Base-by-base conservation (phyloP, 495 filamentous ascomycete species). In the Cryomyces antarcticus region DNA sequence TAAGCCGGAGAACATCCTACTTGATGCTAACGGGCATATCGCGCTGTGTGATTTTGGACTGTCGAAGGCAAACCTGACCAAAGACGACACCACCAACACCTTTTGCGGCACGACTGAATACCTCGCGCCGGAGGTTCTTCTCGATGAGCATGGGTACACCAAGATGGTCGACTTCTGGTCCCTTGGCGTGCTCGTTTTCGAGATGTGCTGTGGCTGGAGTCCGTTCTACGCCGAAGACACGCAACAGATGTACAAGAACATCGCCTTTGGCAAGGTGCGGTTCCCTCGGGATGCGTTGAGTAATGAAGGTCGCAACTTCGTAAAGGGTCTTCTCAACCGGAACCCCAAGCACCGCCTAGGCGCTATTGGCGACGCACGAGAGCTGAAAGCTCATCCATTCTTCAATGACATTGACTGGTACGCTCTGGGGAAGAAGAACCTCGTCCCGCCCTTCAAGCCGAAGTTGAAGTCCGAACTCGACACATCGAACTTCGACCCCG, bases 101-200 rank as follows among this genome's bases (percentile, higher is more conserved):
- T 99, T 99, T 60, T 96, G 89, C 55, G 89, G 89, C 42, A 99
- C 89, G 4, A 96, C 89, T 7, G 89, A 99, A 56, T 99, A 97
- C 56, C 70, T 97, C 11, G 89, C 89, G 1, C 89, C 89, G 0
- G 89, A 97, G 54, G 89, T 97, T 2, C 68, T 97, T 35, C 66
- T 96, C 11, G 89, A 97, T 54, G 89, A 96, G 57, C 77, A 82
- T 49, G 89, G 89, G n/a, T 97, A 97, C 55, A 95, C 89, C 10
- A 97, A 95, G 62, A 96, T 97, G 92, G 89, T 97, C 4, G 89
- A 97, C 60, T 97, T 97, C 61, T 97, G 89, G n/a, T n/a, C n/a
- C n/a, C n/a, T n/a, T n/a, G n/a, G n/a, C n/a, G n/a, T n/a, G n/a
- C n/a, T n/a, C n/a, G 89, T 97, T 6, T 97, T 97, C 57, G 89